Evolutionary conservation across 192 early-diverging fungal species (phyloP), one percentile per base, ranked within the genome.

Genomic region (Thamnidium elegans): DNA sequence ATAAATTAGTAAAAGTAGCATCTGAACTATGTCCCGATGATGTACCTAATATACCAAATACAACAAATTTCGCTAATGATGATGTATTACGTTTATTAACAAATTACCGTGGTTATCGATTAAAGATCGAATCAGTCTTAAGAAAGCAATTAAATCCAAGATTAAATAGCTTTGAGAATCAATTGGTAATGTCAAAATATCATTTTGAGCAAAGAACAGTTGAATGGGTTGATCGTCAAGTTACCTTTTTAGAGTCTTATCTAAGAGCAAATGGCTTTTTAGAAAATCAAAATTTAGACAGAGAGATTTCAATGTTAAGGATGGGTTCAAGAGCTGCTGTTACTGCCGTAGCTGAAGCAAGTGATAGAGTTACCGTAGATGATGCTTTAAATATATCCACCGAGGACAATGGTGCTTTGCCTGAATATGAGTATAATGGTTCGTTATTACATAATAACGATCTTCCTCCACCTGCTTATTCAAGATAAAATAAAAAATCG

Each of bases 181-280:
- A 72, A 42, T 19, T 72, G 2, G 31, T 65, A 0, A 62, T 66
- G 13, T 44, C 59, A 1, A 43, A 48, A 19, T 66, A 66, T 21
- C 65, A 61, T n/a, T 58, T 66, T 31, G 70, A 66, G 21, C 58
- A 66, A 55, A 66, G 60, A 42, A 42, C 59, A 48, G 66, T 72
- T 47, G 70, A 72, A 53, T 72, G 70, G 70, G 56, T 72, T 15
- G 70, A 72, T 50, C 70, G 62, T 15, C 70, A 72, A 48, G 48
- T 72, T n/a, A 61, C 55, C 6, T 43, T 66, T 14, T 20, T 72
- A 13, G 64, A 66, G 21, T 36, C 50, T 6, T 30, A 66, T 14
- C 39, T 72, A 0, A 42, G 70, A 9, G 13, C 34, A 6, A 66
- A 72, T 34, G 64, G 70, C 0, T 46, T 50, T 0, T 21, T 72